A percentile compares a stretch with the other conserved stretches of the same genome.
Conservation (phyloP, 2,329 filamentous ascomycete species). For the Pseudopyricularia cyperi region DNA sequence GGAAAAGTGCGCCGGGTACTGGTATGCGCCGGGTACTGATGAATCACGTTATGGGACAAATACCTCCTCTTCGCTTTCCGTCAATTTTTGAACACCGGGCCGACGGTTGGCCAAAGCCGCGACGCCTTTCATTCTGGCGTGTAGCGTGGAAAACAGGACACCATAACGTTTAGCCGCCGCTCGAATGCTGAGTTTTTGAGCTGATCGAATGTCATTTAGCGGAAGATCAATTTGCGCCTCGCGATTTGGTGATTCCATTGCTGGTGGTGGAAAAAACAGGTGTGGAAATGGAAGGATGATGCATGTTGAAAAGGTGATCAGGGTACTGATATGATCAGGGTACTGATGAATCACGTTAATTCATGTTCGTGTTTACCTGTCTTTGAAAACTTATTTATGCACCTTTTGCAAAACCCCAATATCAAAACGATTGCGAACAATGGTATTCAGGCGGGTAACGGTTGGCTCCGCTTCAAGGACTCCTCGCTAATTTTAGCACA, state of each 20-base stretch:
- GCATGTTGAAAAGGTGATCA: no score
- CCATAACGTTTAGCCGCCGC: background rate
- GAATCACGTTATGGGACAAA: background rate
- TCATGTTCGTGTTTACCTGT: background rate
- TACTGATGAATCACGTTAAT: background rate
- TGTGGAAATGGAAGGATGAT: background rate
- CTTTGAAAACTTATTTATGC: no score
- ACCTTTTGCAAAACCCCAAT: no score
- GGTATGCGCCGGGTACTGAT: background rate
- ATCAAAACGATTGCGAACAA: no score
- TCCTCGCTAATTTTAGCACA: no score
- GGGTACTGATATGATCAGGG: no score
- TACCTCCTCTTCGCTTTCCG: background rate
- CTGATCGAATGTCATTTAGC: background rate
- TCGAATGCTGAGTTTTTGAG: background rate
- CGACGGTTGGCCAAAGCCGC: background rate
- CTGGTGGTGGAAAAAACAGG: background rate
- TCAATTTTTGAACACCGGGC: background rate
- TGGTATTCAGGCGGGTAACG: no score
- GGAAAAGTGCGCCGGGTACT: background rate
- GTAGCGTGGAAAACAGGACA: background rate
- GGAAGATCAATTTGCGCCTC: background rate
- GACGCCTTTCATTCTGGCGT: background rate
- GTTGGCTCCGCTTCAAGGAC: no score
- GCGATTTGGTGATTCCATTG: background rate